phyloP scores from a whole-genome alignment of 2,329 filamentous ascomycete species.

The Colletotrichum horii region DNA sequence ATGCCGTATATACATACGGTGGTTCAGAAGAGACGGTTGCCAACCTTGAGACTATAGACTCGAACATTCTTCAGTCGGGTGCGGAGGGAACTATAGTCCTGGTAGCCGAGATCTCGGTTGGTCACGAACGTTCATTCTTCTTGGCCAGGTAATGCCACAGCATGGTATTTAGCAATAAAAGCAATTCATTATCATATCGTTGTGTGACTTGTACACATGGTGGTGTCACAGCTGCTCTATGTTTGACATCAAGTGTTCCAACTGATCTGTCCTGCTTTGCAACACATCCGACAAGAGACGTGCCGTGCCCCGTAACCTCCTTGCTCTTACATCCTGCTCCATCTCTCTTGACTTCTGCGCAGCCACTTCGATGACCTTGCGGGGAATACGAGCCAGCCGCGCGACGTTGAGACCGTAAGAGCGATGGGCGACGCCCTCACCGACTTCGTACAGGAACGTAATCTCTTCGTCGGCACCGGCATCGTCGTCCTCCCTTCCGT shows the following conservation, averaged over 20 bases:
- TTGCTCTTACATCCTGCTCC: slow-evolving; percentile 73
- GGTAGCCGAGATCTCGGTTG: not conserved
- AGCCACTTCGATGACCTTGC: slow-evolving; percentile 78
- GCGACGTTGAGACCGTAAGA: slow-evolving; percentile 96
- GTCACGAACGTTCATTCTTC: not conserved
- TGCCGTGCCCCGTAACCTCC: slow-evolving; percentile 60
- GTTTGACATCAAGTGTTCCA: slow-evolving; percentile 58
- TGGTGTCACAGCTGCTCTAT: slow-evolving; percentile 62
- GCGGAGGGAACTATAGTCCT: not conserved
- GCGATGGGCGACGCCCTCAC: slow-evolving; percentile 88
- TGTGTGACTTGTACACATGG: not conserved
- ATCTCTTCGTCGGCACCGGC: slow-evolving; percentile 72
- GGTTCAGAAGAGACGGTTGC: not conserved
- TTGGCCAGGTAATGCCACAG: not conserved
- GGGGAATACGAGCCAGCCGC: slow-evolving; percentile 80
- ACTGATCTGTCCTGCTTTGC: slow-evolving; percentile 39
- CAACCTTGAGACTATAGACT: not conserved
- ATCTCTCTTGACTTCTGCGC: slow-evolving; percentile 79
- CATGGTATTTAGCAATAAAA: not conserved
- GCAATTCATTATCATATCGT: not conserved
- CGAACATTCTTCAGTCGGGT: not conserved
- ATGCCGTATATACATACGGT: not conserved
- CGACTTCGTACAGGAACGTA: slow-evolving; percentile 93
- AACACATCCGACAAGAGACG: slow-evolving; percentile 49
- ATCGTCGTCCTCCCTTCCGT: slow-evolving; percentile 10